Percentiles rank a stretch among this genome's conserved stretches.
These are phyloP conservation scores for Tulasnella sp. DNA, from an alignment of 768 basidiomycete species.

Conservation along the genomic window DNA sequence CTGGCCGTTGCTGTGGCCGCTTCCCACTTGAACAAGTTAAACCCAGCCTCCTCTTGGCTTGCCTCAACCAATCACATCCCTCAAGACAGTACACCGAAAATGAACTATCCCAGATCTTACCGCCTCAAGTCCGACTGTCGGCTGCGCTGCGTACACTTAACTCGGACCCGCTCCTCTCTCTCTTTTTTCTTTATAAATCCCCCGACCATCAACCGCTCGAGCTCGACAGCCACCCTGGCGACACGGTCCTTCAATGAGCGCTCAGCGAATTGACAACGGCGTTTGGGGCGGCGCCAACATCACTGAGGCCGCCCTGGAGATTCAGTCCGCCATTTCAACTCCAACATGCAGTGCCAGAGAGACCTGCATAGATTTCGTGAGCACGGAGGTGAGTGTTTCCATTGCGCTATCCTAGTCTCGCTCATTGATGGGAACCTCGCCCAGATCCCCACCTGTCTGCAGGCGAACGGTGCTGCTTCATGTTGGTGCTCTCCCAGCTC, in stretches of 20 bases:
- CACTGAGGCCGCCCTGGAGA: background rate
- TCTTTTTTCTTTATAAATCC: background rate
- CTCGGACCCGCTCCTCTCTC: background rate
- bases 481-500: conserved; percentile 7
- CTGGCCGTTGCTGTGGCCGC: background rate
- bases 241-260: background rate
- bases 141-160: background rate
- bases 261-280: background rate
- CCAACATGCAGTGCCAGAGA: background rate
- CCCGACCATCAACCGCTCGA: background rate
- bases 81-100: background rate
- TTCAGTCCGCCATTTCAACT: background rate
- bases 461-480: background rate
- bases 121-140: background rate
- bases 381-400: background rate
- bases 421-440: background rate
- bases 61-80: background rate
- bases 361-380: conserved; percentile 1
- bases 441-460: background rate
- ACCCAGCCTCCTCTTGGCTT: background rate
- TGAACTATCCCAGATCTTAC: background rate
- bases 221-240: background rate
- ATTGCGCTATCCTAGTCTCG: background rate
- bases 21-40: background rate
- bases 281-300: conserved; percentile 12